phyloP scores from a whole-genome alignment of 2,329 filamentous ascomycete species.

The Sclerotinia nivalis region DNA sequence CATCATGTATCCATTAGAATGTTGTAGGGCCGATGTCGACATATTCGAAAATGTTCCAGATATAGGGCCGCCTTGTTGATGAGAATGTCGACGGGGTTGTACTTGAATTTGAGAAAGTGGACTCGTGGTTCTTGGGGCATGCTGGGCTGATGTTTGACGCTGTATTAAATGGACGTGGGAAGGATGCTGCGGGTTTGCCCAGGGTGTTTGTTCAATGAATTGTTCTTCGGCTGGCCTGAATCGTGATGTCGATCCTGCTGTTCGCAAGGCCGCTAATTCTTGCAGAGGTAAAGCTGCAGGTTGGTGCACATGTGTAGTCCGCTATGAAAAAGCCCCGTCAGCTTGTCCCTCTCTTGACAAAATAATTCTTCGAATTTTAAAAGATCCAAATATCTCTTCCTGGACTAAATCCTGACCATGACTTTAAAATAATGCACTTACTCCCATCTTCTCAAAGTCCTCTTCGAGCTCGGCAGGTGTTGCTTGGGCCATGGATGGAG shows the following conservation, averaged over 20 bases:
- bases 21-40: conserved; percentile 32
- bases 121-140: conserved; percentile 43
- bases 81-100: conserved; percentile 44
- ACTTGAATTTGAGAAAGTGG: conserved; percentile 39
- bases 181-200: conserved; percentile 86
- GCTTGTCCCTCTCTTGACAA: conserved; percentile 21
- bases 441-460: conserved; percentile 86
- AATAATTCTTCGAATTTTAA: too few species aligned
- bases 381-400: neutral
- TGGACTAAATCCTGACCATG: neutral
- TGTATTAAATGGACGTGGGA: conserved; percentile 53
- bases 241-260: conserved; percentile 38
- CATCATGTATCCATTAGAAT: conserved; percentile 34
- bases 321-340: conserved; percentile 32
- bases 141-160: conserved; percentile 45
- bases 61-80: conserved; percentile 38
- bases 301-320: conserved; percentile 35
- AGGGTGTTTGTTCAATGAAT: conserved; percentile 85
- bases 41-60: conserved; percentile 41
- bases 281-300: conserved; percentile 37
- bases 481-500: conserved; percentile 77
- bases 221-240: conserved; percentile 73
- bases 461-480: conserved; percentile 75
- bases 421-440: conserved; percentile 50
- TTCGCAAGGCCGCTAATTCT: conserved; percentile 40